Base-by-base conservation (phyloP, 225 moss, liverwort and hornwort species). In the Antitrichia curtipendula region DNA sequence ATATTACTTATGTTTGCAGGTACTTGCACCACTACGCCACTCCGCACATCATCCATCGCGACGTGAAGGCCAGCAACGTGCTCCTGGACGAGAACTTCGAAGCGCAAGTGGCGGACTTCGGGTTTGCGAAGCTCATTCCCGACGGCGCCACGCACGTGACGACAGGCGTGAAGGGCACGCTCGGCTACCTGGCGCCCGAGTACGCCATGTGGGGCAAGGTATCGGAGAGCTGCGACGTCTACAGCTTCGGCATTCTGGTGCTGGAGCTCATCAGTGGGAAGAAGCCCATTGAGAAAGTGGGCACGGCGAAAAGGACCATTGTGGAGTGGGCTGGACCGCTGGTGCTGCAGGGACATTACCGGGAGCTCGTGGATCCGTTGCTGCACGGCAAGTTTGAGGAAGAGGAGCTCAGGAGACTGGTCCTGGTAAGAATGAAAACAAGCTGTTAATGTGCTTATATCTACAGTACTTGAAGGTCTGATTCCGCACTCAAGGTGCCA, bases 201-300 rank as follows among this genome's bases (percentile, higher is more conserved):
- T 99, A 97, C 84, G 97, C 97, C n/a, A 99, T 97, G 98, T 99
- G 97, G 96, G 97, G 98, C 57, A 99, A 97, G 88, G 98, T 97
- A 17, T 99, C 98, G n/a, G 98, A 95, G 78, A 97, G 97, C 83
- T 97, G 97, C 87, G 98, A 99, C 87, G 98, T 99, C 22, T 99
- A 99, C 88, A 99, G 98, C 92, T 99, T 97, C 91, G 98, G 98
- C 47, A 99, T 99, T 52, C 89, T 99, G 52, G 90, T 97, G 59
- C 92, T 99, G 81, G 98, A 99, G 92, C 92, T 99, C 40, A 92
- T 99, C 12, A 99, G 96, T 78, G 98, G 98, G n/a, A 99, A 93
- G 90, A 99, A 96, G 91, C 98, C 98, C 9, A 99, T 99, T 40
- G 97, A 95, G 84, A 93, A 92, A 72, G 84, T 98, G 36, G 94